A percentile compares a stretch with the other conserved stretches of the same genome.
Evolutionary conservation across 306 rosid genomes (phyloP).

Genomic region (Aeschynomene evenia): DNA sequence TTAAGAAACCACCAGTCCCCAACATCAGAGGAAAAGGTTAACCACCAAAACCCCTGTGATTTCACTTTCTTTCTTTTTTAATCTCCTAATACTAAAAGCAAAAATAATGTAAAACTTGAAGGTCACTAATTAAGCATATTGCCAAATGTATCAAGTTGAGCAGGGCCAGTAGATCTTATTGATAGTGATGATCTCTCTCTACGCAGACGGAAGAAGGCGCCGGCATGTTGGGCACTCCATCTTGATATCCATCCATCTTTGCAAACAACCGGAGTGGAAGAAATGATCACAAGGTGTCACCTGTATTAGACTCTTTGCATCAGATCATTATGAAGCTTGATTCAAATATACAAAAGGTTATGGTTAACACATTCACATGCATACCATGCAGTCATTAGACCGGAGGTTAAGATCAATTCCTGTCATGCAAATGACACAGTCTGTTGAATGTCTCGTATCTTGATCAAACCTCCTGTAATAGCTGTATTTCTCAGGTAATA

Average conservation of each 20-base stretch:
- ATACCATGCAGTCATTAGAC: conserved; percentile 87
- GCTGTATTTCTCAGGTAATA: conserved; percentile 94
- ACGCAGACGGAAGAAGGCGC: conserved; percentile 79
- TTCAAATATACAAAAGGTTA: not conserved
- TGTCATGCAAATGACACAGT: conserved; percentile 98
- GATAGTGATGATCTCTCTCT: conserved; percentile 18
- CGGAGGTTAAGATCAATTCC: conserved; percentile 61
- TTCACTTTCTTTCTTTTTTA: too few species aligned
- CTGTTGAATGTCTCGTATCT: conserved; percentile 51
- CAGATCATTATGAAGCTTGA: conserved; percentile 9
- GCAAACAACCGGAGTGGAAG: conserved; percentile 91
- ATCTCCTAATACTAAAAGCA: not conserved
- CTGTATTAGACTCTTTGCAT: conserved; percentile 41
- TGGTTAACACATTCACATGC: not conserved
- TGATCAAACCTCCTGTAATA: conserved; percentile 72
- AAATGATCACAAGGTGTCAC: conserved; percentile 98
- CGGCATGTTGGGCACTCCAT: conserved; percentile 99
- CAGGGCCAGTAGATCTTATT: conserved; percentile 57
- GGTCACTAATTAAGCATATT: conserved; percentile 28
- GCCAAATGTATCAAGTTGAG: conserved; percentile 51
- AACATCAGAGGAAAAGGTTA: conserved; percentile 17
- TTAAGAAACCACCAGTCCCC: conserved; percentile 7
- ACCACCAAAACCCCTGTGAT: conserved; percentile 7
- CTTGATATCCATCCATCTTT: conserved; percentile 99
- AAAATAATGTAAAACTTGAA: conserved; percentile 20